A percentile compares a stretch with the other conserved stretches of the same genome.
Evolutionary conservation across 2,329 filamentous ascomycete genomes (phyloP).

Genomic region (Pseudogymnoascus sp.): DNA sequence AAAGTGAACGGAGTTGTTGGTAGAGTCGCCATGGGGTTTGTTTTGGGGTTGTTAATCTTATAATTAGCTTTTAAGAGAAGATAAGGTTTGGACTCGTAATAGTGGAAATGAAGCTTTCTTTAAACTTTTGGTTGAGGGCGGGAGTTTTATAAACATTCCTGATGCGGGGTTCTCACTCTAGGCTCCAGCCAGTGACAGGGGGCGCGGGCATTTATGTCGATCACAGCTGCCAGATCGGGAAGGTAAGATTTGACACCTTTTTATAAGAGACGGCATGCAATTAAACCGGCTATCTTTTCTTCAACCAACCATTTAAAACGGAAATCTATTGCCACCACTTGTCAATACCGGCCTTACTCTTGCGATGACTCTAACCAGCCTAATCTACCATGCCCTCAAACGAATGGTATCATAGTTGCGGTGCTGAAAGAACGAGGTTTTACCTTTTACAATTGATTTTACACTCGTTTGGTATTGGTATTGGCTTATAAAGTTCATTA

Average conservation of each 20-base stretch:
- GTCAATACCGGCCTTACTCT: background rate
- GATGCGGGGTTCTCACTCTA: background rate
- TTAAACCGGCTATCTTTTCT: background rate
- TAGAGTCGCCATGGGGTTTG: conserved; percentile 9
- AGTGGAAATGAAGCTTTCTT: background rate
- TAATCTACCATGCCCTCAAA: too few species aligned
- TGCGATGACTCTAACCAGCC: too few species aligned
- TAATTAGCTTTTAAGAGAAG: background rate
- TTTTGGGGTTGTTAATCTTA: background rate
- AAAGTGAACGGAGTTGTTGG: conserved; percentile 18
- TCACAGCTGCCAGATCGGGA: background rate
- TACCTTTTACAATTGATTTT: too few species aligned
- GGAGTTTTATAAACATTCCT: background rate
- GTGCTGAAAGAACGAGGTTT: too few species aligned
- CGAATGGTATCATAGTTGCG: too few species aligned
- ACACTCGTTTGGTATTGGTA: too few species aligned
- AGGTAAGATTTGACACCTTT: background rate
- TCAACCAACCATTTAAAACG: background rate
- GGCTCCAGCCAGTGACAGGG: background rate
- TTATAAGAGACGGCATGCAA: background rate
- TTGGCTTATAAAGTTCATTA: background rate
- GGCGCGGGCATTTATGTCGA: background rate
- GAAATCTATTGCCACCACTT: background rate
- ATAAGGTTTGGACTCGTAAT: background rate
- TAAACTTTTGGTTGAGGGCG: background rate